Evolutionary conservation across 1,139 yeast genomes (phyloP), one percentile per base, ranked within the genome.

Genomic region (Hyphopichia buzzinii): DNA sequence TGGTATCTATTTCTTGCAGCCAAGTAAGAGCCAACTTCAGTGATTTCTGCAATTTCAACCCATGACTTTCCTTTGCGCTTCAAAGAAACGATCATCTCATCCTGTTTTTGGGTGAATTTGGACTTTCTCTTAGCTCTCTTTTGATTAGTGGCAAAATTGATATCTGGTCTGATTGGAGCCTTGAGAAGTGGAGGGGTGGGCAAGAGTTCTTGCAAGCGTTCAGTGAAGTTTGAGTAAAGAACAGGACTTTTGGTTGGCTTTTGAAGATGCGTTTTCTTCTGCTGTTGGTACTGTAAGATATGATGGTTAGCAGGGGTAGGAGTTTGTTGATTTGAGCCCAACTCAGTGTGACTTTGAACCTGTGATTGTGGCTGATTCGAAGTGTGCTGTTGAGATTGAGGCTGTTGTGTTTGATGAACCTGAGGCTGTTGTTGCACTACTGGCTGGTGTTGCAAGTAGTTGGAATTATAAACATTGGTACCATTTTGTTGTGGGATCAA

Each of bases 1-100:
- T 84, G 94, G 52, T 84, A 84, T 41, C 94, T 61, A 54, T 84
- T 84, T 39, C 94, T 62, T 0, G 90, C 92, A 0, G 92, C 88
- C 31, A 84, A 61, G 43, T 79, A 81, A 33, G 81, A 75, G 8
- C 83, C 85, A 24, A 84, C 84, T 8, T 77, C 74, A 2, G 87
- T 74, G 3, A 72, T 64, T 39, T 79, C 81, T 0, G 90, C 89
- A 35, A 84, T 84, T 44, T 83, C 88, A 6, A 76, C 80, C 94
- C 94, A 84, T 3, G 78, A 64, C 44, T 75, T 76, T 19, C 90
- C 89, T 37, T 73, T 72, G 39, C 69, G 69, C 55, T 84, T 84
- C 52, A 84, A 55, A 26, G 65, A 63, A 11, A 84, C 72, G 33
- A 84, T 84, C 59, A 79, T 49, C 3, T 74, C 76, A 53, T 84